Conservation (phyloP, 192 early-diverging fungal genomes). For the Backusella australiensis region DNA sequence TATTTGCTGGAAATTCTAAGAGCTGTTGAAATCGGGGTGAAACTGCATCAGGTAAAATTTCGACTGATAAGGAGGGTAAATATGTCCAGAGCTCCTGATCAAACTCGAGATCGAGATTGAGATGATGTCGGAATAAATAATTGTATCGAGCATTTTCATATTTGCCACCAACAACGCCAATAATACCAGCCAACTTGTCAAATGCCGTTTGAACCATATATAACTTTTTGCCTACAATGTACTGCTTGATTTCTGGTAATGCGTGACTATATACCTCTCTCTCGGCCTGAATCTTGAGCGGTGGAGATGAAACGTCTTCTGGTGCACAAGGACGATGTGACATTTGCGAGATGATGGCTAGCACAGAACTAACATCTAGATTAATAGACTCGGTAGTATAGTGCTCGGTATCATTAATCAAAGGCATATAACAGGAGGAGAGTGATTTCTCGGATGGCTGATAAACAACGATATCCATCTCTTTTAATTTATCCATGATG, state of each 20-base stretch:
- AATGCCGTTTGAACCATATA: constrained; percentile 39
- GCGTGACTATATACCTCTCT: constrained; percentile 36
- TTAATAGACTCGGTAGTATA: constrained; percentile 40
- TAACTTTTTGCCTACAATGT: constrained; percentile 32
- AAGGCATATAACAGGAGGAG: background rate
- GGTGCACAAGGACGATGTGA: constrained; percentile 35
- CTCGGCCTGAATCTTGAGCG: constrained; percentile 40
- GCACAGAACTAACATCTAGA: constrained; percentile 46
- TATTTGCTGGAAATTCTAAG: constrained; percentile 10
- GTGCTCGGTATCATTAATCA: background rate
- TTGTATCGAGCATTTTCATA: constrained; percentile 30
- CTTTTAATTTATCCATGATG: constrained; percentile 18
- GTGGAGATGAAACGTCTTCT: constrained; percentile 30
- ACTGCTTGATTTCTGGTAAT: constrained; percentile 32
- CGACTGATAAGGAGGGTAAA: constrained; percentile 8
- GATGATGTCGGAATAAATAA: constrained; percentile 17
- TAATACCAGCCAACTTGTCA: constrained; percentile 36
- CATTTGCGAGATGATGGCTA: constrained; percentile 44
- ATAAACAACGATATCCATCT: constrained; percentile 26
- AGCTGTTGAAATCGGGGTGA: constrained; percentile 13
- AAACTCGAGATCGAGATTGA: background rate
- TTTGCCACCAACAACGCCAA: constrained; percentile 41
- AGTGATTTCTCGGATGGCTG: background rate
- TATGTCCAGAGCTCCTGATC: constrained; percentile 25
- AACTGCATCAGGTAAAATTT: constrained; percentile 12